Conservation (phyloP, 1,284 basidiomycete genomes). For the Sporisorium graminicola region DNA sequence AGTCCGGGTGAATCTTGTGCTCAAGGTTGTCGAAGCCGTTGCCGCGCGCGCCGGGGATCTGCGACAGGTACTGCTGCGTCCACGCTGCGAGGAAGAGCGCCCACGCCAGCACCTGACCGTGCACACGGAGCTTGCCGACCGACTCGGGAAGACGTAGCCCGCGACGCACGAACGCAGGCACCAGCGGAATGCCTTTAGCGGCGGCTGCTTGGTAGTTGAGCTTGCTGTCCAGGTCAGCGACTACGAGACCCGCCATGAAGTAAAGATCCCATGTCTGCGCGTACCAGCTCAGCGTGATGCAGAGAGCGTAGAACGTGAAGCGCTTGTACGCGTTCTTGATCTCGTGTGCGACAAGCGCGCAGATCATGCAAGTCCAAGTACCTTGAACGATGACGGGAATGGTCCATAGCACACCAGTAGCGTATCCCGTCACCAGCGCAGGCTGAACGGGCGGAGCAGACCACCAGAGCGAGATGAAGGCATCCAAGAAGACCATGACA, state of each 20-base stretch:
- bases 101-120: conserved; percentile 60
- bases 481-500: conserved; percentile 56
- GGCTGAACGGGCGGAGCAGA: conserved; percentile 54
- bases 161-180: conserved; percentile 29
- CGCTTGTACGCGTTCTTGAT: conserved; percentile 62
- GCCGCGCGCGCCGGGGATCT: conserved; percentile 33
- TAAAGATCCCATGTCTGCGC: conserved; percentile 62
- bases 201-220: conserved; percentile 59
- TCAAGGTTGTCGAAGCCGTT: conserved; percentile 46
- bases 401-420: conserved; percentile 66
- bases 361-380: conserved; percentile 58
- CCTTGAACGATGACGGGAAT: conserved; percentile 63
- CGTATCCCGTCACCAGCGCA: conserved; percentile 56
- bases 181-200: conserved; percentile 47
- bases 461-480: conserved; percentile 63
- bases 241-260: conserved; percentile 62
- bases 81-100: conserved; percentile 54
- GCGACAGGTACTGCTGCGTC: conserved; percentile 49
- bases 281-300: conserved; percentile 60
- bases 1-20: conserved; percentile 55
- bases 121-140: conserved; percentile 42
- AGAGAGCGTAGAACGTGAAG: conserved; percentile 57
- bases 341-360: conserved; percentile 60
- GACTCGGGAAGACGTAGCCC: conserved; percentile 31
- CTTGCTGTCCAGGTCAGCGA: conserved; percentile 62